Evolutionary conservation across 441 rosid genomes (phyloP).

Genomic region (Adansonia gregorii): DNA sequence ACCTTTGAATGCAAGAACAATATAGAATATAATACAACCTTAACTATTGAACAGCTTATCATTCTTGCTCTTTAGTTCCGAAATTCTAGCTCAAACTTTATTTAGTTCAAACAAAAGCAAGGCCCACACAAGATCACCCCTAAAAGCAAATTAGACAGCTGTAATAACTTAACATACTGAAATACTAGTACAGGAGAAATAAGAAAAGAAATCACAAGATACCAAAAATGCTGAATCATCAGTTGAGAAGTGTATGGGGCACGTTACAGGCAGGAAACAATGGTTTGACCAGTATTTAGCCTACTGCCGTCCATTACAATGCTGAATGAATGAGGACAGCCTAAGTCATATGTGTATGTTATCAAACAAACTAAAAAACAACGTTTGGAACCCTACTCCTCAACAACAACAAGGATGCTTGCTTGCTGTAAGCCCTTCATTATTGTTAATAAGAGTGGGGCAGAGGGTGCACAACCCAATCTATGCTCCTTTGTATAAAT

Average conservation of each 20-base stretch:
- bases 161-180: not conserved
- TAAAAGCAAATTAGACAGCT: constrained; percentile 5
- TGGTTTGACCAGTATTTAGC: not conserved
- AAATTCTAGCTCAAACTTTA: not conserved
- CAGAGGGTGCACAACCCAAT: no score
- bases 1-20: not conserved
- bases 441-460: no score
- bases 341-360: not conserved
- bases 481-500: not conserved
- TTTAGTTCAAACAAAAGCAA: not conserved
- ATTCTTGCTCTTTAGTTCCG: not conserved
- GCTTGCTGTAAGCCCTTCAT: no score
- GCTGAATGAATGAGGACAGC: not conserved
- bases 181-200: not conserved
- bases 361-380: no score
- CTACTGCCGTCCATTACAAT: not conserved
- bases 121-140: not conserved
- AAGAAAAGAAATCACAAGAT: not conserved
- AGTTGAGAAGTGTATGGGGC: not conserved
- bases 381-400: no score
- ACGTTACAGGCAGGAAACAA: not conserved
- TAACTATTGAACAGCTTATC: not conserved
- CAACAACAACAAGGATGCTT: no score
- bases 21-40: not conserved
- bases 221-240: constrained; percentile 2